Percentiles rank a stretch among this genome's conserved stretches.
Evolutionary conservation across 2,329 filamentous ascomycete species (phyloP).

Genomic region (Penicillium fuscoglaucum): DNA sequence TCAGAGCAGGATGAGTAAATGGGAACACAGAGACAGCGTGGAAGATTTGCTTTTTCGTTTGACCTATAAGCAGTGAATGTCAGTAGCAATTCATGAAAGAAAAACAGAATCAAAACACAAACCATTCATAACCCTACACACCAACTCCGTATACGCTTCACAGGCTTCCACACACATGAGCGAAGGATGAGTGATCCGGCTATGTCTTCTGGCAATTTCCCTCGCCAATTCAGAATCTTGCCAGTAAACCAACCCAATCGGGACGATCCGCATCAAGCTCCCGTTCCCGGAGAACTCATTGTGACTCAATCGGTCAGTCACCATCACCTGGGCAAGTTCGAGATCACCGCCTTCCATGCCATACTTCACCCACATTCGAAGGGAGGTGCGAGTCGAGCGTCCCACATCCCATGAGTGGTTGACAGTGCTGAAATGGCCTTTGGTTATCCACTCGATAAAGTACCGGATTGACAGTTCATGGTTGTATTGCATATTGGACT

Average conservation of each 20-base stretch:
- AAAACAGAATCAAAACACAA: background rate
- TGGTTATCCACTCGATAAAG: conserved; percentile 40
- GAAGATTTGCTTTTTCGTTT: conserved; percentile 19
- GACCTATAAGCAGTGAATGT: conserved; percentile 3
- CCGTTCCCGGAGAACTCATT: conserved; percentile 40
- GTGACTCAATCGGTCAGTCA: conserved; percentile 17
- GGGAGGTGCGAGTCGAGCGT: conserved; percentile 31
- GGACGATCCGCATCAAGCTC: conserved; percentile 45
- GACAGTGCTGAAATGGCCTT: conserved; percentile 41
- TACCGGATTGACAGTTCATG: conserved; percentile 35
- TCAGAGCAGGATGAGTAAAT: conserved; percentile 14
- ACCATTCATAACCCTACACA: conserved; percentile 34
- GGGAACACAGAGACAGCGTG: conserved; percentile 6
- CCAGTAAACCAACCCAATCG: conserved; percentile 38
- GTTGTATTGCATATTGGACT: conserved; percentile 31
- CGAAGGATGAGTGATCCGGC: conserved; percentile 42
- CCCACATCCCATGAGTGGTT: conserved; percentile 45
- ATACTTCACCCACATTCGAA: conserved; percentile 34
- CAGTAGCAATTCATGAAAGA: background rate
- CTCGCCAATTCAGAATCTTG: conserved; percentile 25
- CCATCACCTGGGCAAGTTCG: conserved; percentile 17
- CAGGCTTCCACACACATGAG: conserved; percentile 43
- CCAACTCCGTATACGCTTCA: conserved; percentile 37
- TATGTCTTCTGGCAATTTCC: conserved; percentile 29
- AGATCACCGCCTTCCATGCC: background rate